Base-by-base conservation (phyloP, 805 yeast genomes). In the Naumovozyma baii region DNA sequence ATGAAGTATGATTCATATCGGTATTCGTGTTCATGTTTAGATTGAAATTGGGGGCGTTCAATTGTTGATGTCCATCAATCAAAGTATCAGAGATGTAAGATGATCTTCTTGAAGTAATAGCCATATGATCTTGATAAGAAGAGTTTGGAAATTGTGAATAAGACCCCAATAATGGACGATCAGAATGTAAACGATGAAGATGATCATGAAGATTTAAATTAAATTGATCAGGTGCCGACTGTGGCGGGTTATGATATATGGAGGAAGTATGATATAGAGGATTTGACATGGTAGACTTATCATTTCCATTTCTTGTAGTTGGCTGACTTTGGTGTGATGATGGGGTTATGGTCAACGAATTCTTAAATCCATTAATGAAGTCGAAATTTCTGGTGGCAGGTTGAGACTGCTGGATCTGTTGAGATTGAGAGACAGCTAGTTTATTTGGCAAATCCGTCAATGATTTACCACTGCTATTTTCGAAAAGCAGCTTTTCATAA, bases 51-150 rank as follows among this genome's bases (percentile, higher is more conserved):
- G n/a, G n/a, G n/a, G n/a, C n/a, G n/a, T n/a, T n/a, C n/a, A n/a
- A n/a, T n/a, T 22, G 10, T 22, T 22, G 26, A 22, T 22, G 26
- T 22, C 26, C 26, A 34, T 55, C 55, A 16, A 77, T 70, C 42
- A 74, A 67, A 2, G 70, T 63, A 51, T 79, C 88, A 2, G 87
- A 83, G 8, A 84, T 77, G 52, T 76, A 80, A 39, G 80, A 72
- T 13, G 87, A 85, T 59, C 90, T 70, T 57, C 90, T 69, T 4
- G 81, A 72, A 18, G 74, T 72, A 17, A 36, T 22, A 7, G 26
- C 7, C 7, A 22, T 20, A 13, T 33, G 36, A 33, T 22, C 36
- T 33, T 33, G 36, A 33, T 33, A 33, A 18, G 25, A 18, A 1
- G n/a, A 18, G 10, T 22, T 22, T n/a, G n/a, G n/a, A n/a, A n/a